Conservation (phyloP, 352 stramenopile genomes). For the Phytopythium chamaehyphon region DNA sequence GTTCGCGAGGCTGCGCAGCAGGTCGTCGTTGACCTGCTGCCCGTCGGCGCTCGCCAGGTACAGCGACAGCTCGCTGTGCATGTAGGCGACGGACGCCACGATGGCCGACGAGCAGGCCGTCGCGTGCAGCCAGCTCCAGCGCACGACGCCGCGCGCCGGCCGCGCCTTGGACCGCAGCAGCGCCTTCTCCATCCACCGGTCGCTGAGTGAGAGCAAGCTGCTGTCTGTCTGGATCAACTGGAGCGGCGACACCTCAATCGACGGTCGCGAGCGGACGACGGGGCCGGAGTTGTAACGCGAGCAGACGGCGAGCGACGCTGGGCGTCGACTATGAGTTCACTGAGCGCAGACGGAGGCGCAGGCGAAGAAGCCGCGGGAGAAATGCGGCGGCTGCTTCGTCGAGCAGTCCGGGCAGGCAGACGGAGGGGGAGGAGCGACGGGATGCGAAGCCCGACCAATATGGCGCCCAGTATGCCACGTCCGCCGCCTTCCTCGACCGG, state of each 20-base stretch:
- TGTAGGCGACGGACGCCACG: conserved; percentile 65
- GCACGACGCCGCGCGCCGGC: conserved; percentile 23
- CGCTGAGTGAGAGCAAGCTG: not conserved
- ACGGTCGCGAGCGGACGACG: not conserved
- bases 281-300: too few relatives aligned
- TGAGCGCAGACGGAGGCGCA: too few relatives aligned
- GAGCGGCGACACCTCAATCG: not conserved
- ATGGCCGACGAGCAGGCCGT: conserved; percentile 65
- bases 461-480: too few relatives aligned
- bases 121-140: conserved; percentile 75
- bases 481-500: too few relatives aligned
- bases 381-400: too few relatives aligned
- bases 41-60: conserved; percentile 37
- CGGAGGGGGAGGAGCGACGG: too few relatives aligned
- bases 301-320: too few relatives aligned
- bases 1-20: conserved; percentile 27
- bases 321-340: too few relatives aligned
- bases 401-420: too few relatives aligned
- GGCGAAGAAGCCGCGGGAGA: too few relatives aligned
- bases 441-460: too few relatives aligned
- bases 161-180: conserved; percentile 11
- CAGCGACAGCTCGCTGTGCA: conserved; percentile 44
- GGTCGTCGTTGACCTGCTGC: conserved; percentile 28
- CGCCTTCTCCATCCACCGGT: conserved; percentile 3
- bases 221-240: not conserved